These are phyloP conservation scores for Phytophthora foliorum DNA, from an alignment of 352 stramenopile genomes.

Conservation along the genomic window DNA sequence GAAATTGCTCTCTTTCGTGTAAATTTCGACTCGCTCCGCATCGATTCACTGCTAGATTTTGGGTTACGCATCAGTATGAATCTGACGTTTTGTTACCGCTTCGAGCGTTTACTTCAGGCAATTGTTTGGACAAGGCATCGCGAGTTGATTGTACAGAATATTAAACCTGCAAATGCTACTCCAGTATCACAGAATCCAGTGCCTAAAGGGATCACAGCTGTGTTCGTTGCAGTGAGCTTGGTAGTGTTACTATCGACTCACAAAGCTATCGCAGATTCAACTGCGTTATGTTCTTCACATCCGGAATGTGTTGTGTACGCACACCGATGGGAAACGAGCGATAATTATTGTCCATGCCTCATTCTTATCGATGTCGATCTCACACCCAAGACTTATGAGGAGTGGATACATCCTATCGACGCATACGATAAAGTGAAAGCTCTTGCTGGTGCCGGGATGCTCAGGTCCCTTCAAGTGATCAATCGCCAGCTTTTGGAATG, in stretches of 20 bases:
- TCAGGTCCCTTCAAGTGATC: conserved; percentile 47
- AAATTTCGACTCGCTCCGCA: conserved; percentile 41
- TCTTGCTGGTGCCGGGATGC: conserved; percentile 30
- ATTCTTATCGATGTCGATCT: conserved; percentile 30
- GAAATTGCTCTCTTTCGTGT: conserved; percentile 44
- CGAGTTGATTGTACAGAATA: conserved; percentile 15
- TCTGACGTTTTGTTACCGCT: conserved; percentile 37
- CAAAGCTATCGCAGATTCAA: conserved; percentile 22
- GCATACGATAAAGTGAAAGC: conserved; percentile 27
- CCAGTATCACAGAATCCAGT: conserved; percentile 13
- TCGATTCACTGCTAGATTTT: conserved; percentile 34
- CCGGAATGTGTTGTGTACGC: conserved; percentile 38
- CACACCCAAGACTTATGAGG: conserved; percentile 4
- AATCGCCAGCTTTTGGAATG: conserved; percentile 33
- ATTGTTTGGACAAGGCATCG: conserved; percentile 25
- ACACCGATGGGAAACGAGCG: conserved; percentile 22
- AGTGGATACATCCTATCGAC: conserved; percentile 16
- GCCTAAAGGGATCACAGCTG: conserved; percentile 23
- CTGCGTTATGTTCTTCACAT: conserved; percentile 22
- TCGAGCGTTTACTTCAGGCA: conserved; percentile 18
- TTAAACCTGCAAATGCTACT: neutral
- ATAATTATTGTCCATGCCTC: conserved; percentile 20
- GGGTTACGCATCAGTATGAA: conserved; percentile 40
- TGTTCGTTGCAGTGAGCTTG: conserved; percentile 25
- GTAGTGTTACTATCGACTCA: conserved; percentile 27